These are phyloP conservation scores for Blepharisma japonicum DNA, from an alignment of 73 alveolate species.

Conservation along the genomic window DNA sequence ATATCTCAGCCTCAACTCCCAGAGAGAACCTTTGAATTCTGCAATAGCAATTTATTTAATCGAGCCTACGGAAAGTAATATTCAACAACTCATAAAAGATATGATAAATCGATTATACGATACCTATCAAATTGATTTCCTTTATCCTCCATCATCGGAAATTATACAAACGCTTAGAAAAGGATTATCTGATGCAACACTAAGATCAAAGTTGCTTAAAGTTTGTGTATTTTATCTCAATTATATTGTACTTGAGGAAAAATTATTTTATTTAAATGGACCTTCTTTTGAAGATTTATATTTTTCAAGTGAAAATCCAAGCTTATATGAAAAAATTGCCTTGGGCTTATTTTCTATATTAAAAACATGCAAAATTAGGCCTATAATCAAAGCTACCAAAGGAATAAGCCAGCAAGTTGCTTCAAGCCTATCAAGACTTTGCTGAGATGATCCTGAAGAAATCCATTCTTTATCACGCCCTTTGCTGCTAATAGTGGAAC, in stretches of 20 bases:
- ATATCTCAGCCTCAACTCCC: not conserved
- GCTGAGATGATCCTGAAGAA: slow-evolving; percentile 8
- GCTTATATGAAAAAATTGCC: not conserved
- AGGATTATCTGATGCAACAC: not conserved
- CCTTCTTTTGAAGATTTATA: not conserved
- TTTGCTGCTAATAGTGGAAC: not conserved
- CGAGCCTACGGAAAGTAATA: not conserved
- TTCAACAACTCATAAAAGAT: not conserved
- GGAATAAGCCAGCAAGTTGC: slow-evolving; percentile 11
- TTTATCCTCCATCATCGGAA: not conserved
- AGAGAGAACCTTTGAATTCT: not conserved
- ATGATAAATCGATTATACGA: not conserved
- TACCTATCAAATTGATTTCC: not conserved
- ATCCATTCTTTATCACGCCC: not conserved
- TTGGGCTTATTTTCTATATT: not conserved
- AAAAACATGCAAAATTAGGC: slow-evolving; percentile 15
- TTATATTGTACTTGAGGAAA: slow-evolving; percentile 9
- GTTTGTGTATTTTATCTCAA: not conserved
- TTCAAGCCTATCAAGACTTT: not conserved
- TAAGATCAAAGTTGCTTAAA: not conserved
- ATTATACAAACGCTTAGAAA: not conserved
- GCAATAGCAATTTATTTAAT: not conserved
- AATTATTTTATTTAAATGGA: slow-evolving; percentile 6
- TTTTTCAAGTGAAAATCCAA: not conserved
- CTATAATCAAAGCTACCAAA: not conserved